Conservation (phyloP, 768 basidiomycete genomes). For the Tricholoma sp. region DNA sequence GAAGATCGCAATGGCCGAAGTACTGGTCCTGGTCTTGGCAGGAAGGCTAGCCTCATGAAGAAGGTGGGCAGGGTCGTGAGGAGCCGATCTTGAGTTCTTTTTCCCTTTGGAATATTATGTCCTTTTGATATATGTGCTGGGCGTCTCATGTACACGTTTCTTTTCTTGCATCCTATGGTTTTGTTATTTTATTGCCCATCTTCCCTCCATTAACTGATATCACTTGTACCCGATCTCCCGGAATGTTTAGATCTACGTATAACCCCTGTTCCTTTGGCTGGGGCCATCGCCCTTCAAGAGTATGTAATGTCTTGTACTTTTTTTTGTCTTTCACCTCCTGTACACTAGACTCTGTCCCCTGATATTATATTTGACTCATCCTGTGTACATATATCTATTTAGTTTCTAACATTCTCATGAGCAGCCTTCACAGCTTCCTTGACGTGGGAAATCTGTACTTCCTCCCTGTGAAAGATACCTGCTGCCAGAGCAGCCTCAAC, state of each 20-base stretch:
- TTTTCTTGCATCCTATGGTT: conserved; percentile 1
- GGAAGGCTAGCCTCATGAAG: conserved; percentile 77
- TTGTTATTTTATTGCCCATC: conserved; percentile 5
- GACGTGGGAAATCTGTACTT: conserved; percentile 80
- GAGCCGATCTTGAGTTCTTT: conserved; percentile 26
- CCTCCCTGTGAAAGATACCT: conserved; percentile 91
- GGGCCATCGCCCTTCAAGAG: background rate
- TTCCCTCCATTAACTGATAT: conserved; percentile 5
- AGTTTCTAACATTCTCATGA: conserved; percentile 43
- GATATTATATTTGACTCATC: background rate
- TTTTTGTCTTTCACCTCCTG: conserved; percentile 1
- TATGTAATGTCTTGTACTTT: conserved; percentile 2
- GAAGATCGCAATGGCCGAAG: conserved; percentile 22
- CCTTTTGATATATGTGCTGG: background rate
- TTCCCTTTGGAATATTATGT: background rate
- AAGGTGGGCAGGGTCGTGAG: conserved; percentile 72
- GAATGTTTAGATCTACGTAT: conserved; percentile 2
- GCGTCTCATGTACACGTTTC: conserved; percentile 2
- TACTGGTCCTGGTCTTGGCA: conserved; percentile 47
- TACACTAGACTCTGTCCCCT: conserved; percentile 6
- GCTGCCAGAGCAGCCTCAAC: conserved; percentile 94
- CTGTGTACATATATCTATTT: background rate
- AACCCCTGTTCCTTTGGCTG: background rate
- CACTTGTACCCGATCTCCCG: background rate
- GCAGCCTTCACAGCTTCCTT: conserved; percentile 52